phyloP scores from a whole-genome alignment of 257 asterid genomes.

The Avicennia marina region DNA sequence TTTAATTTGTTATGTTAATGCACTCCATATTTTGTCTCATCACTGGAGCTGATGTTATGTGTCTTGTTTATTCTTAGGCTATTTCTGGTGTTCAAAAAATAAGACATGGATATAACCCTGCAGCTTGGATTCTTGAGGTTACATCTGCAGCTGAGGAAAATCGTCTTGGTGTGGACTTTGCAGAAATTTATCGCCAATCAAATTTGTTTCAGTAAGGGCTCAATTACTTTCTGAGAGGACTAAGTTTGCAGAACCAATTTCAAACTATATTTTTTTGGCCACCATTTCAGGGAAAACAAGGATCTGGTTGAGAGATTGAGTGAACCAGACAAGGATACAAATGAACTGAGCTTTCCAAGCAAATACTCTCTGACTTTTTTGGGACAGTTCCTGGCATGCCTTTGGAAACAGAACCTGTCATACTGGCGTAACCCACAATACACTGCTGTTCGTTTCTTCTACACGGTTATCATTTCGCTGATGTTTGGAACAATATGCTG shows the following conservation, averaged over 20 bases:
- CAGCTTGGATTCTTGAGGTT: slow-evolving; percentile 90
- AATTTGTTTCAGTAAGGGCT: slow-evolving; percentile 46
- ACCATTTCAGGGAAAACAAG: slow-evolving; percentile 59
- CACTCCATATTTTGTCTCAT: no score
- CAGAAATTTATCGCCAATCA: slow-evolving; percentile 61
- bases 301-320: slow-evolving; percentile 62
- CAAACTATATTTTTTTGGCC: neutral
- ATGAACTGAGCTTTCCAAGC: slow-evolving; percentile 62
- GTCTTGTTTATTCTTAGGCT: slow-evolving; percentile 32
- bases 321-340: slow-evolving; percentile 49
- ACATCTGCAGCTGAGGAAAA: slow-evolving; percentile 68
- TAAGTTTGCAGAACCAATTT: neutral
- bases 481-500: slow-evolving; percentile 94
- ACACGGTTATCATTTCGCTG: slow-evolving; percentile 68
- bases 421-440: slow-evolving; percentile 93
- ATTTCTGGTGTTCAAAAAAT: slow-evolving; percentile 59
- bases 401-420: slow-evolving; percentile 87
- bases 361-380: slow-evolving; percentile 66
- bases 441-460: slow-evolving; percentile 82
- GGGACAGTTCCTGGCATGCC: slow-evolving; percentile 75
- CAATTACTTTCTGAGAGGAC: neutral
- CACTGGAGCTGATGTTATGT: no score
- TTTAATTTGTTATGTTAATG: no score
- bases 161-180: slow-evolving; percentile 66
- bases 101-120: slow-evolving; percentile 77